A percentile compares a stretch with the other conserved stretches of the same genome.
These are phyloP conservation scores for Ephemerocybe angulata DNA, from an alignment of 768 basidiomycete species.

Conservation along the genomic window DNA sequence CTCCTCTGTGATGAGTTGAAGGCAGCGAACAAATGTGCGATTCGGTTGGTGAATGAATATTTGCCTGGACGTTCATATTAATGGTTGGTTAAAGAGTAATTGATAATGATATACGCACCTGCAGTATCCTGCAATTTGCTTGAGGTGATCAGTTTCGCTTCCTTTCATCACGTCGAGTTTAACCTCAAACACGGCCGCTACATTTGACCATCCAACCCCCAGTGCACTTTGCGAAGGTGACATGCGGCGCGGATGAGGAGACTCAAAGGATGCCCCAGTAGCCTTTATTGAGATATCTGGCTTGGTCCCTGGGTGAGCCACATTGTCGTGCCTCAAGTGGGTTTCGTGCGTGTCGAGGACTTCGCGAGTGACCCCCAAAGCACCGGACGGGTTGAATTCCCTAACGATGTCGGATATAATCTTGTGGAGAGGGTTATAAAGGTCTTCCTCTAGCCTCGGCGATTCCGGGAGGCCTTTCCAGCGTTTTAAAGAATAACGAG, in stretches of 20 bases:
- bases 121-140: background rate
- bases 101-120: background rate
- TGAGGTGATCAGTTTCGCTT: too few species aligned
- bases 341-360: background rate
- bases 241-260: too few species aligned
- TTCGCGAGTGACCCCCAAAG: too few species aligned
- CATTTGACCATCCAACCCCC: background rate
- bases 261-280: background rate
- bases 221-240: too few species aligned
- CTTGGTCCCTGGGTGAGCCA: background rate
- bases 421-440: too few species aligned
- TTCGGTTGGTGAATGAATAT: conserved; percentile 1
- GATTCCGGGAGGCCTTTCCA: too few species aligned
- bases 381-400: too few species aligned
- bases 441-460: too few species aligned
- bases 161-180: too few species aligned
- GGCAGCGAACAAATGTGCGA: background rate
- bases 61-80: background rate
- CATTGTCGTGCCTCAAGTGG: background rate
- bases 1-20: conserved; percentile 1
- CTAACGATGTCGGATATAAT: too few species aligned
- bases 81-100: background rate
- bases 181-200: background rate
- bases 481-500: too few species aligned
- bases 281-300: background rate